These are phyloP conservation scores for Adenanthera pavonina DNA, from an alignment of 306 rosid genomes.

Conservation along the genomic window DNA sequence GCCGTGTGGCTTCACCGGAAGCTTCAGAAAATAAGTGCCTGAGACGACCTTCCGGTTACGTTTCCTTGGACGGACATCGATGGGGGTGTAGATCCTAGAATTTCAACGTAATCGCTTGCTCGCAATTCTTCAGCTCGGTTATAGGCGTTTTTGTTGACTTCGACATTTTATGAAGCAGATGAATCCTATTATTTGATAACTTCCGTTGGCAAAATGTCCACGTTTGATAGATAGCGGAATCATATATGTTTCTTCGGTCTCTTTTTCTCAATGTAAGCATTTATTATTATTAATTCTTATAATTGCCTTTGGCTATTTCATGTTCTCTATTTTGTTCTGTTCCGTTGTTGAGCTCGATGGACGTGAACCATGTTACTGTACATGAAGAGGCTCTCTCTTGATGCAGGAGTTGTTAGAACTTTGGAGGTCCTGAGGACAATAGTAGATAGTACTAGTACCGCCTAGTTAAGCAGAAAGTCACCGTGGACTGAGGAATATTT, in stretches of 20 bases:
- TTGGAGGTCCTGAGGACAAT: background rate
- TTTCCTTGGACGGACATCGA: background rate
- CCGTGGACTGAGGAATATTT: slow-evolving; percentile 1
- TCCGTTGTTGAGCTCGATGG: background rate
- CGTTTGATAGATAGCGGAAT: background rate
- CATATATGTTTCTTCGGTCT: background rate
- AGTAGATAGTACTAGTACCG: background rate
- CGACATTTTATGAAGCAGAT: background rate
- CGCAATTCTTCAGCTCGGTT: background rate
- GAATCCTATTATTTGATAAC: background rate
- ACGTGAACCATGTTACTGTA: slow-evolving; percentile 1
- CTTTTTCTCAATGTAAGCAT: background rate
- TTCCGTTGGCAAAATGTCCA: background rate
- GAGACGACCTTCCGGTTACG: background rate
- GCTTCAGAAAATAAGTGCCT: background rate
- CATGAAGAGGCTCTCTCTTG: background rate
- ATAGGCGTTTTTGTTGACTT: background rate
- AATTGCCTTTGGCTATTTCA: background rate
- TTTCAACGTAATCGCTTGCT: slow-evolving; percentile 21
- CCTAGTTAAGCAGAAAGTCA: background rate
- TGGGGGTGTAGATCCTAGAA: background rate
- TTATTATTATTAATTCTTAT: background rate
- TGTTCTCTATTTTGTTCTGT: background rate
- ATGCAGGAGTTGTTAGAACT: background rate
- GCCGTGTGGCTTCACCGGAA: slow-evolving; percentile 5